Evolutionary conservation across 306 rosid genomes (phyloP).

Genomic region (Cicer chorassanicum): DNA sequence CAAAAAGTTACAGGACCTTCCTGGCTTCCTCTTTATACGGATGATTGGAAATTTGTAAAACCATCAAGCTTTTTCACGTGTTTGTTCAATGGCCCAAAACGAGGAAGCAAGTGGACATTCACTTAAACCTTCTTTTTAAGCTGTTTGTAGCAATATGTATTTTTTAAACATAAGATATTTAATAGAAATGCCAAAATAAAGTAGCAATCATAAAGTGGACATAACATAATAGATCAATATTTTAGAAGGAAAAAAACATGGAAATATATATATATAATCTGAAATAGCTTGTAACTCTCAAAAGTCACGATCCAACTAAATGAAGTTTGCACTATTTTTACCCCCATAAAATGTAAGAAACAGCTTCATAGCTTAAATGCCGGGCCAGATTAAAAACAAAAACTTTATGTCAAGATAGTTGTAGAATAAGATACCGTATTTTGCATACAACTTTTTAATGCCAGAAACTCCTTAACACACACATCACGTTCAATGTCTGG

Average conservation of each 20-base stretch:
- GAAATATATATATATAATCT: slow-evolving; percentile 14
- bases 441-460: slow-evolving; percentile 87
- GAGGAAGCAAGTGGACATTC: slow-evolving; percentile 31
- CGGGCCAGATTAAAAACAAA: slow-evolving; percentile 8
- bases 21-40: slow-evolving; percentile 12
- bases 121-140: slow-evolving; percentile 67
- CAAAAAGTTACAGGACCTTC: slow-evolving; percentile 29
- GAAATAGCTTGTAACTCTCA: slow-evolving; percentile 36
- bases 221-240: slow-evolving; percentile 8
- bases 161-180: slow-evolving; percentile 32
- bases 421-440: slow-evolving; percentile 60
- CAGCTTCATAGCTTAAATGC: slow-evolving; percentile 30
- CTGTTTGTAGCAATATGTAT: slow-evolving; percentile 50
- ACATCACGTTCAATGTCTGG: slow-evolving; percentile 88
- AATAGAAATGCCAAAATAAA: slow-evolving; percentile 37
- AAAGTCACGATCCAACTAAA: slow-evolving; percentile 36
- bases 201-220: slow-evolving; percentile 14
- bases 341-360: slow-evolving; percentile 25
- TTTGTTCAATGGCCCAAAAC: slow-evolving; percentile 30
- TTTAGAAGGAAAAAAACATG: slow-evolving; percentile 2
- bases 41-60: slow-evolving; percentile 44
- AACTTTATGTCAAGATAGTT: slow-evolving; percentile 16
- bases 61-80: slow-evolving; percentile 39
- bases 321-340: slow-evolving; percentile 18
- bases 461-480: slow-evolving; percentile 84